These are phyloP conservation scores for Cryptosporidium bovis DNA, from an alignment of 169 alveolate species.

Conservation along the genomic window DNA sequence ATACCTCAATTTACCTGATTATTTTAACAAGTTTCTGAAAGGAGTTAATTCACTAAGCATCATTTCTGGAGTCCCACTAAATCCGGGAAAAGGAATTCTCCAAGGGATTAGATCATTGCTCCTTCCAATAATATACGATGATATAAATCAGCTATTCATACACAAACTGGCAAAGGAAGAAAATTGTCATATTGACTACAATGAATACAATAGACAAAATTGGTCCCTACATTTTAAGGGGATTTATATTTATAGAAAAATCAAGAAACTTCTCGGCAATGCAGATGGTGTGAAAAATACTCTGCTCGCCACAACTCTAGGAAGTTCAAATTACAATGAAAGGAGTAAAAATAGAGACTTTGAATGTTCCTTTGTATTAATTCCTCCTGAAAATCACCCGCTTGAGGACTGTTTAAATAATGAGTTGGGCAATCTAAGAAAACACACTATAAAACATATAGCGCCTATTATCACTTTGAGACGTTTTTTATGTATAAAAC, in stretches of 20 bases:
- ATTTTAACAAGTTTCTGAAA: background rate
- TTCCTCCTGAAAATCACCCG: conserved; percentile 14
- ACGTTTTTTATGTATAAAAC: conserved; percentile 17
- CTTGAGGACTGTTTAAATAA: conserved; percentile 18
- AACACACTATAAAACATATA: background rate
- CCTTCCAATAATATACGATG: conserved; percentile 19
- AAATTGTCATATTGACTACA: background rate
- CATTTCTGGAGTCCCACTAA: conserved; percentile 44
- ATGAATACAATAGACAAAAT: conserved; percentile 3
- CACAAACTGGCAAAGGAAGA: background rate
- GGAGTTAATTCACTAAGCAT: conserved; percentile 2
- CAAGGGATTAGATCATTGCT: background rate
- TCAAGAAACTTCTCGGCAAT: background rate
- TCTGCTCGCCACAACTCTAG: conserved; percentile 27
- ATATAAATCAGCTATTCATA: conserved; percentile 15
- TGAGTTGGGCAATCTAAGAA: conserved; percentile 34
- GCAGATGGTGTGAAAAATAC: background rate
- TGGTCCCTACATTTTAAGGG: conserved; percentile 63
- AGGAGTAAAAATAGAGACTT: conserved; percentile 46
- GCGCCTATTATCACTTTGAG: conserved; percentile 63
- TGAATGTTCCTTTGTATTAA: conserved; percentile 59
- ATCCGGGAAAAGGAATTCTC: background rate
- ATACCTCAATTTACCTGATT: conserved; percentile 39
- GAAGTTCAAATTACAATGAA: conserved; percentile 57
- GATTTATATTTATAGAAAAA: conserved; percentile 37